A percentile compares a stretch with the other conserved stretches of the same genome.
Evolutionary conservation across 1,284 basidiomycete genomes (phyloP).

Genomic region (Flammula alnicola): DNA sequence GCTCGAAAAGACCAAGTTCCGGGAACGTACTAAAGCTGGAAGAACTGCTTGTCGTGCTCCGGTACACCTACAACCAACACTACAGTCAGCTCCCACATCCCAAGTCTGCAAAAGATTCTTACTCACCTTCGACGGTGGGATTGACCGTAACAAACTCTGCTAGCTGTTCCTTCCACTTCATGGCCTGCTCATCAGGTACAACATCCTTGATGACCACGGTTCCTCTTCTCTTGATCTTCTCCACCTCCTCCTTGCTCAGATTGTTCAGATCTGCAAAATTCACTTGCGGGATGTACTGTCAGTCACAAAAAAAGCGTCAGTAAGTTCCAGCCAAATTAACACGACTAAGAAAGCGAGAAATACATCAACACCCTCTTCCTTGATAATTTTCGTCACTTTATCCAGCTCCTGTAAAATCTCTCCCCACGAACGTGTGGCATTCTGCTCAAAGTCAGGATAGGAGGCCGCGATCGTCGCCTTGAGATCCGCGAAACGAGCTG

Average conservation of each 20-base stretch:
- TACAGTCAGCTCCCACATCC: neutral
- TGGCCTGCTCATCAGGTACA: conserved; percentile 58
- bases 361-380: conserved; percentile 53
- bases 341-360: conserved; percentile 24
- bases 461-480: conserved; percentile 58
- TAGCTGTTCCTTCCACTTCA: conserved; percentile 59
- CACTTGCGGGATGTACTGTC: conserved; percentile 60
- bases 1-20: neutral
- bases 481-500: conserved; percentile 51
- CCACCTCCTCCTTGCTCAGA: conserved; percentile 50
- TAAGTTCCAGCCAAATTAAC: neutral
- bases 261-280: conserved; percentile 57
- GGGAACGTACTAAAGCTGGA: conserved; percentile 65
- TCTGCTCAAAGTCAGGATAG: conserved; percentile 56
- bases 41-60: conserved; percentile 69
- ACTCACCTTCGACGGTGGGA: conserved; percentile 54
- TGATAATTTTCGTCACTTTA: conserved; percentile 47
- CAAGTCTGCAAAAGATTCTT: neutral
- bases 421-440: conserved; percentile 57
- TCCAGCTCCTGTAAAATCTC: conserved; percentile 59
- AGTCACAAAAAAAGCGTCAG: neutral
- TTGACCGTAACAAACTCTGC: conserved; percentile 62
- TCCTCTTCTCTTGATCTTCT: conserved; percentile 58
- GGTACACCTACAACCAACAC: conserved; percentile 49
- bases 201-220: conserved; percentile 67